phyloP scores from a whole-genome alignment of 2,329 filamentous ascomycete genomes.

The Tolypocladium paradoxum region DNA sequence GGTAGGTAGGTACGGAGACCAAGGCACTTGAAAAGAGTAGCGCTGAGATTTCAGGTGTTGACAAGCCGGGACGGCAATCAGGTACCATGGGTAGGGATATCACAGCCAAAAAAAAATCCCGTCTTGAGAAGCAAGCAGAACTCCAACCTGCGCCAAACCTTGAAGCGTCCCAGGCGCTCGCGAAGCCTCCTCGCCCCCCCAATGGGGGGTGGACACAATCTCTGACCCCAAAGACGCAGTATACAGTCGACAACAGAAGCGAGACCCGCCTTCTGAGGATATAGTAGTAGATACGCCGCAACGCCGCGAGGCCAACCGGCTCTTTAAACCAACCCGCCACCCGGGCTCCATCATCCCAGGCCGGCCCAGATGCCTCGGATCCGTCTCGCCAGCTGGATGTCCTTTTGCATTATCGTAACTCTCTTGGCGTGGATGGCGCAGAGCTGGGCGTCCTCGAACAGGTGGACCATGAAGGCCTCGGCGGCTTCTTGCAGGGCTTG shows the following conservation, averaged over 20 bases:
- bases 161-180: not conserved
- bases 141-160: not conserved
- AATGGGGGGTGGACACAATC: not conserved
- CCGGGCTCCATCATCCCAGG: constrained; percentile 26
- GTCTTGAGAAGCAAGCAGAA: not conserved
- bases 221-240: not conserved
- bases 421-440: constrained; percentile 95
- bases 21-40: not conserved
- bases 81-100: not conserved
- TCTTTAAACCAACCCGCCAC: not conserved
- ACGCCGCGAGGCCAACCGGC: not conserved
- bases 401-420: constrained; percentile 96
- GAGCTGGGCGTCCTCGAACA: constrained; percentile 78
- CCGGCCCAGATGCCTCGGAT: constrained; percentile 73
- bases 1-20: not conserved
- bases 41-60: not conserved
- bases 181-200: too few species aligned
- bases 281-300: not conserved
- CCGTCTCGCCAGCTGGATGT: constrained; percentile 82
- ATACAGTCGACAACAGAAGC: not conserved
- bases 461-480: constrained; percentile 90
- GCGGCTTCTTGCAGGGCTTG: constrained; percentile 87
- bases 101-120: not conserved
- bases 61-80: not conserved
- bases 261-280: not conserved